Conservation (phyloP, 208 protist species). For the Trypanosoma cruzi region DNA sequence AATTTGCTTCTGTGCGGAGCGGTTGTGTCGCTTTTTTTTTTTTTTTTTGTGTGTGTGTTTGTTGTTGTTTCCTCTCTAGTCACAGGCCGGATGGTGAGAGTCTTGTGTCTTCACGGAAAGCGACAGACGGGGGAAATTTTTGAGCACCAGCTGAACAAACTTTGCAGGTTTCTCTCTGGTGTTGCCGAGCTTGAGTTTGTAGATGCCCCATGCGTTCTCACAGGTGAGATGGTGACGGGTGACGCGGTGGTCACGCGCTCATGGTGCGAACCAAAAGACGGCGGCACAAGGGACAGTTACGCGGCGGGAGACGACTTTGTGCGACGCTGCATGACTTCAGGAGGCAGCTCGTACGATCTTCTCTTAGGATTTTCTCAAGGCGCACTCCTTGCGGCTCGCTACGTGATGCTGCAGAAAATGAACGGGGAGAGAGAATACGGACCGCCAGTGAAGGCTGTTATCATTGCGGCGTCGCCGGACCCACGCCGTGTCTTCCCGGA, state of each 20-base stretch:
- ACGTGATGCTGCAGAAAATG: conserved; percentile 44
- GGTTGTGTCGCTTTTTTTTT: conserved; percentile 6
- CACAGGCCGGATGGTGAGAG: conserved; percentile 32
- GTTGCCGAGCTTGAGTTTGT: conserved; percentile 59
- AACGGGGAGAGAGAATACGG: conserved; percentile 26
- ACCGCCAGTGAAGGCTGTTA: conserved; percentile 32
- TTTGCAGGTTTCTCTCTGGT: conserved; percentile 39
- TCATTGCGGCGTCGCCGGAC: conserved; percentile 74
- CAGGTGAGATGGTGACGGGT: conserved; percentile 26
- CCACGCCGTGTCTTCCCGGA: conserved; percentile 50
- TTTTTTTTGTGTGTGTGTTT: conserved; percentile 3
- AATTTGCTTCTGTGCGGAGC: too few species aligned
- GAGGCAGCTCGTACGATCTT: conserved; percentile 36
- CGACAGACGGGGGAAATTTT: conserved; percentile 87
- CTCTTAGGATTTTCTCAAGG: conserved; percentile 90
- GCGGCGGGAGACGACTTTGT: conserved; percentile 51
- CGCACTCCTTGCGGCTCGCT: conserved; percentile 65
- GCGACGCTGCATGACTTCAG: conserved; percentile 29
- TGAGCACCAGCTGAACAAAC: conserved; percentile 71
- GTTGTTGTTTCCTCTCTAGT: neutral
- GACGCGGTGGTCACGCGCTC: conserved; percentile 62
- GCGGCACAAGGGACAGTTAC: conserved; percentile 39
- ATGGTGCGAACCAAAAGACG: conserved; percentile 39
- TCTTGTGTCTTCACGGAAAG: conserved; percentile 81
- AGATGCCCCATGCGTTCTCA: conserved; percentile 62